These are phyloP conservation scores for Nitzschia putrida DNA, from an alignment of 108 stramenopile genomes.

Conservation along the genomic window DNA sequence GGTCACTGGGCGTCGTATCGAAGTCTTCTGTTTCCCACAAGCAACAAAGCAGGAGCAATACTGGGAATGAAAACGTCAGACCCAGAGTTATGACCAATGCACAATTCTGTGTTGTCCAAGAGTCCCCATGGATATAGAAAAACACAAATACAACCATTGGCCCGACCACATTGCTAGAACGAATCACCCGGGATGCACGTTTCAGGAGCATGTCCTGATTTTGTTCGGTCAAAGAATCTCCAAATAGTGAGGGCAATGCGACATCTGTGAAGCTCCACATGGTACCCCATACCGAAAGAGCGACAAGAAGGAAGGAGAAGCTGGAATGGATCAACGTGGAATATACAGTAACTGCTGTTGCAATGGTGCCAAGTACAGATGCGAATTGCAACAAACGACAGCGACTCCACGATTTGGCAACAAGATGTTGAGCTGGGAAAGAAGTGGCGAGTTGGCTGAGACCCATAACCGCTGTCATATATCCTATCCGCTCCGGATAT, in stretches of 20 bases:
- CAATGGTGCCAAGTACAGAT: conserved; percentile 4
- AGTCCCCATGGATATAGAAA: conserved; percentile 16
- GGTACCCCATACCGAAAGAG: conserved; percentile 43
- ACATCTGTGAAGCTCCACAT: conserved; percentile 59
- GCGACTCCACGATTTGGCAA: not conserved
- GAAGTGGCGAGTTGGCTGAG: conserved; percentile 19
- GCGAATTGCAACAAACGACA: conserved; percentile 9
- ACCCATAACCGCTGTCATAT: conserved; percentile 19
- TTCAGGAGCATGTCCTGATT: conserved; percentile 27
- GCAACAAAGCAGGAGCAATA: conserved; percentile 19
- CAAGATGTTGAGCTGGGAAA: not conserved
- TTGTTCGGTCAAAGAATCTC: conserved; percentile 51
- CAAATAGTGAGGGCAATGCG: conserved; percentile 47
- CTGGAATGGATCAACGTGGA: not conserved
- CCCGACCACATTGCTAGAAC: conserved; percentile 16
- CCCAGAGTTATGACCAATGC: conserved; percentile 15
- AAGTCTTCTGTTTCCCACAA: conserved; percentile 13
- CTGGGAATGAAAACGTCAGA: conserved; percentile 8
- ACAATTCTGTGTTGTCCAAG: conserved; percentile 31
- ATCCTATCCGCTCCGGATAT: conserved; percentile 20
- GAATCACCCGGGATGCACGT: conserved; percentile 7
- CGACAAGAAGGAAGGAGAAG: conserved; percentile 27
- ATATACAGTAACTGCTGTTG: conserved; percentile 3
- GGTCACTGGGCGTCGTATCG: not conserved
- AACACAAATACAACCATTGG: conserved; percentile 8